Percentiles rank a stretch among this genome's conserved stretches.
These are phyloP conservation scores for Laguncularia racemosa DNA, from an alignment of 345 rosid genomes.

Conservation along the genomic window DNA sequence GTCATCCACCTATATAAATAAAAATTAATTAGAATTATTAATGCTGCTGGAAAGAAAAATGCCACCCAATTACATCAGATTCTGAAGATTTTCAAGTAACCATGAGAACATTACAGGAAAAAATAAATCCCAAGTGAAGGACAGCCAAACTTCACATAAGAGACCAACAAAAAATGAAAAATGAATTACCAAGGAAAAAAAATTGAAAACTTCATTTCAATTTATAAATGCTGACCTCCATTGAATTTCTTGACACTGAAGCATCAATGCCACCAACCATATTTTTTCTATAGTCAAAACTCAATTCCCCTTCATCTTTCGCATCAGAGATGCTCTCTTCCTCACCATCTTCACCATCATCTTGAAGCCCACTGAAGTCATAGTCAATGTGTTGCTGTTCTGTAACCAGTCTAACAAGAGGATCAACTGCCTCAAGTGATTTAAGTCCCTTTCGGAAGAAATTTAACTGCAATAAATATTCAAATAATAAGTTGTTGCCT, in stretches of 20 bases:
- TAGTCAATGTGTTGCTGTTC: constrained; percentile 84
- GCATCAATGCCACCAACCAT: constrained; percentile 39
- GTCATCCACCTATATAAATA: constrained; percentile 52
- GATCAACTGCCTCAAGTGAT: constrained; percentile 78
- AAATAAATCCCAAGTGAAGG: too few relatives aligned
- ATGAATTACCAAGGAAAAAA: too few relatives aligned
- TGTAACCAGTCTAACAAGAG: constrained; percentile 51
- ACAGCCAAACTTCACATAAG: too few relatives aligned
- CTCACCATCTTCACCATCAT: constrained; percentile 47
- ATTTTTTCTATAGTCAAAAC: constrained; percentile 69
- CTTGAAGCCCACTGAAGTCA: constrained; percentile 58
- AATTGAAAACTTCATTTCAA: too few relatives aligned
- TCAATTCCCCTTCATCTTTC: constrained; percentile 56
- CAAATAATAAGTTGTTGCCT: neutral
- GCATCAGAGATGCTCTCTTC: constrained; percentile 31
- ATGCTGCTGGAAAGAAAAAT: neutral
- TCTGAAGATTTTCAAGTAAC: too few relatives aligned
- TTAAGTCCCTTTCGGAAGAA: constrained; percentile 75
- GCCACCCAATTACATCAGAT: neutral
- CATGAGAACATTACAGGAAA: too few relatives aligned
- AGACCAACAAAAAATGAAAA: too few relatives aligned
- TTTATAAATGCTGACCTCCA: constrained; percentile 44
- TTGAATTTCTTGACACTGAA: constrained; percentile 46
- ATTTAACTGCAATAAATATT: constrained; percentile 44
- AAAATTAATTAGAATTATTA: neutral